These are phyloP conservation scores for Beauveria rudraprayagi DNA, from an alignment of 2,329 filamentous ascomycete genomes.

Conservation along the genomic window DNA sequence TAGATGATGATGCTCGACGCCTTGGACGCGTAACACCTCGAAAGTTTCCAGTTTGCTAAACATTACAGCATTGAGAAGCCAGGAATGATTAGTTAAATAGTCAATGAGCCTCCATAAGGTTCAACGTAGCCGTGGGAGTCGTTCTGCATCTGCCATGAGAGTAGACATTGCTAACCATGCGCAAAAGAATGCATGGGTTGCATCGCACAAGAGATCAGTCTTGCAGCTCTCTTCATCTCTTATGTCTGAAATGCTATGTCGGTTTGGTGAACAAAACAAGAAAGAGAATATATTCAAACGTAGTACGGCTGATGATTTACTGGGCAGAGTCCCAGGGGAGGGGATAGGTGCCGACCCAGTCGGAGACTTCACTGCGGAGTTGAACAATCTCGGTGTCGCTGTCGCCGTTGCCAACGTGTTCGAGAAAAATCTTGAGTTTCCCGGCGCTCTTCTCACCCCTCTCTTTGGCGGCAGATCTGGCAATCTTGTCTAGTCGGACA, in stretches of 20 bases:
- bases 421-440: conserved; percentile 59
- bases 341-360: conserved; percentile 69
- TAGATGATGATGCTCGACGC: neutral
- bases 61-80: neutral
- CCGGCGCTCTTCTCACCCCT: conserved; percentile 58
- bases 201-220: neutral
- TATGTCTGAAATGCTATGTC: neutral
- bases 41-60: neutral
- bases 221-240: neutral
- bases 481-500: conserved; percentile 64
- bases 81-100: neutral
- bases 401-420: conserved; percentile 60
- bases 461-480: conserved; percentile 59
- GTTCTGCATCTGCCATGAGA: neutral
- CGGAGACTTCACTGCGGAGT: conserved; percentile 64
- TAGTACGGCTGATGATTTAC: conserved; percentile 15
- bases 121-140: conserved; percentile 1
- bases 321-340: conserved; percentile 53
- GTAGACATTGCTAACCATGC: neutral
- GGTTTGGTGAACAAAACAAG: neutral
- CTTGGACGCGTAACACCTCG: conserved; percentile 1
- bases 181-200: neutral
- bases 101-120: neutral
- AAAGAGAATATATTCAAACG: conserved; percentile 8
- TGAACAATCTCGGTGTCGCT: conserved; percentile 63